Conservation (phyloP, 2,329 filamentous ascomycete genomes). For the Trichoderma arundinaceum region DNA sequence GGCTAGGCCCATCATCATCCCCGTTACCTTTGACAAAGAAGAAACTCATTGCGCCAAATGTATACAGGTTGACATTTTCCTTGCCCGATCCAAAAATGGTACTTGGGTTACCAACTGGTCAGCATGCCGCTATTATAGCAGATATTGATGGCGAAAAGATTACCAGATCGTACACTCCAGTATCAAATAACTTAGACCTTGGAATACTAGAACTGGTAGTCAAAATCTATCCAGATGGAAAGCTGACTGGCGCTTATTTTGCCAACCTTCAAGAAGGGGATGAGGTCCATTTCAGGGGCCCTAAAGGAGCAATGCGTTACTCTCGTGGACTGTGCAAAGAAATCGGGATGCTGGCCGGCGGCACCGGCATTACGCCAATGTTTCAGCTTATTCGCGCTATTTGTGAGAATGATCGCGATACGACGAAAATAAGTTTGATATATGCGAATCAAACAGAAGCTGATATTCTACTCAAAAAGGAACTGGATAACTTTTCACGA, state of each 20-base stretch:
- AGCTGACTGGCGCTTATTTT: slow-evolving; percentile 53
- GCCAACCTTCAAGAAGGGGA: slow-evolving; percentile 54
- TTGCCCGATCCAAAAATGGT: slow-evolving; percentile 52
- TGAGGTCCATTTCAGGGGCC: slow-evolving; percentile 58
- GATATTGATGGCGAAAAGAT: slow-evolving; percentile 50
- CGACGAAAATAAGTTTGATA: slow-evolving; percentile 61
- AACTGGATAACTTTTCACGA: slow-evolving; percentile 60
- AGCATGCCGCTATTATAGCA: slow-evolving; percentile 60
- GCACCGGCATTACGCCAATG: slow-evolving; percentile 45
- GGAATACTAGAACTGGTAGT: slow-evolving; percentile 59
- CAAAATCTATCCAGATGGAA: slow-evolving; percentile 55
- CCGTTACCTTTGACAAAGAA: slow-evolving; percentile 51
- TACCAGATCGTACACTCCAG: slow-evolving; percentile 88
- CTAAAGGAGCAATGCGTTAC: slow-evolving; percentile 50
- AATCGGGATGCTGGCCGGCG: slow-evolving; percentile 63
- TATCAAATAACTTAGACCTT: slow-evolving; percentile 51
- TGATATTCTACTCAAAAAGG: slow-evolving; percentile 62
- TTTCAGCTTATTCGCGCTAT: slow-evolving; percentile 66
- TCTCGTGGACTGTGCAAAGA: slow-evolving; percentile 36
- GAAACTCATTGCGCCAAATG: slow-evolving; percentile 48
- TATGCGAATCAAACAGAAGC: slow-evolving; percentile 64
- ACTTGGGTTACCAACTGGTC: slow-evolving; percentile 61
- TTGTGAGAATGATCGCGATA: slow-evolving; percentile 63
- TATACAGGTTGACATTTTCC: slow-evolving; percentile 54
- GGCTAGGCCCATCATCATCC: neutral